A percentile compares a stretch with the other conserved stretches of the same genome.
phyloP scores from a whole-genome alignment of 1,284 basidiomycete genomes.

The Boletus semigastroideus region DNA sequence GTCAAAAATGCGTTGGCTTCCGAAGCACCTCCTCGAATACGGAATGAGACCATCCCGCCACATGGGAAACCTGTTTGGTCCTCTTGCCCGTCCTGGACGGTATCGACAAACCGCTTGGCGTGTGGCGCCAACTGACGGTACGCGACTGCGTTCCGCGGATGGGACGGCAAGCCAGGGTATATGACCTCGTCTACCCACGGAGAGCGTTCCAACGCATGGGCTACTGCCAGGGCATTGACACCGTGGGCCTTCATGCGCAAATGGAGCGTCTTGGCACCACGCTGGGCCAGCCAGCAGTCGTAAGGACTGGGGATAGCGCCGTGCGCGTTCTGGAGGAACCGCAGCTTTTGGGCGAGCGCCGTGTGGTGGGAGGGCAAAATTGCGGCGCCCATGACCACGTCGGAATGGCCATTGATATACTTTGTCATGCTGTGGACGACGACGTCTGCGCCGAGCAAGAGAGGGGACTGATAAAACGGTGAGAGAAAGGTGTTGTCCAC shows the following conservation, averaged over 20 bases:
- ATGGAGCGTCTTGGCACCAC: slow-evolving; percentile 89
- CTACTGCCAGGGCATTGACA: slow-evolving; percentile 77
- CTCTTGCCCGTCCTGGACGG: slow-evolving; percentile 34
- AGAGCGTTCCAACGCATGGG: slow-evolving; percentile 58
- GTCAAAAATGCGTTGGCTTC: slow-evolving; percentile 74
- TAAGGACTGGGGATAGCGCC: slow-evolving; percentile 88
- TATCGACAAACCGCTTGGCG: slow-evolving; percentile 65
- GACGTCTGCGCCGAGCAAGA: slow-evolving; percentile 82
- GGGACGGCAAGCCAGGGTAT: slow-evolving; percentile 79
- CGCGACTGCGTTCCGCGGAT: slow-evolving; percentile 62
- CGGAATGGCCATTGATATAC: slow-evolving; percentile 93
- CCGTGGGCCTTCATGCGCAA: slow-evolving; percentile 89
- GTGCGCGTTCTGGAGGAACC: slow-evolving; percentile 92
- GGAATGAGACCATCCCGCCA: slow-evolving; percentile 83
- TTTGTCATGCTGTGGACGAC: slow-evolving; percentile 85
- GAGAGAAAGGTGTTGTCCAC: slow-evolving; percentile 94
- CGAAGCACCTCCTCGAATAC: slow-evolving; percentile 55
- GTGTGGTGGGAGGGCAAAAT: slow-evolving; percentile 64
- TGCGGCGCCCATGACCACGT: slow-evolving; percentile 85
- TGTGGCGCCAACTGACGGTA: slow-evolving; percentile 66
- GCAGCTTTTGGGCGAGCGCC: slow-evolving; percentile 52
- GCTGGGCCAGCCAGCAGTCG: slow-evolving; percentile 90
- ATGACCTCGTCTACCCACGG: slow-evolving; percentile 74
- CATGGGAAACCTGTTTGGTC: slow-evolving; percentile 68
- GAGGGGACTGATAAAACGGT: slow-evolving; percentile 88